These are phyloP conservation scores for Podaxis carcinomalis DNA, from an alignment of 768 basidiomycete species.

Conservation along the genomic window DNA sequence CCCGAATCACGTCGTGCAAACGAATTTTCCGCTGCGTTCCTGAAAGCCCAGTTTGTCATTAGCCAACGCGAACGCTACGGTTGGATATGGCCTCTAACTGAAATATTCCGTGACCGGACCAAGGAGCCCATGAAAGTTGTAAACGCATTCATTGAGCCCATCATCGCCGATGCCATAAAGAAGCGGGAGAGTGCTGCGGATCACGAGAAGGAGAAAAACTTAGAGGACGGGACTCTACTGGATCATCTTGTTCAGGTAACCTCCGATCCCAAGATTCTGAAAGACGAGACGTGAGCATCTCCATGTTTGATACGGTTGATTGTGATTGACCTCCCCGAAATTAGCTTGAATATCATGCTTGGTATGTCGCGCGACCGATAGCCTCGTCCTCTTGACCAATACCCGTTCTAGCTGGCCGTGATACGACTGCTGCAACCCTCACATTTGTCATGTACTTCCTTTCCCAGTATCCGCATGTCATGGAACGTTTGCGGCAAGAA, in stretches of 20 bases:
- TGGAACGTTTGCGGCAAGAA: constrained; percentile 49
- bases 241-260: constrained; percentile 54
- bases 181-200: constrained; percentile 25
- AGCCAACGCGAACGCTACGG: constrained; percentile 38
- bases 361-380: constrained; percentile 18
- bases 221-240: constrained; percentile 44
- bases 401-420: constrained; percentile 32
- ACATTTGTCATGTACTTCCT: constrained; percentile 42
- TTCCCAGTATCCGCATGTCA: constrained; percentile 45
- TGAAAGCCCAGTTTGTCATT: constrained; percentile 40
- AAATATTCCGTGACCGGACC: constrained; percentile 44
- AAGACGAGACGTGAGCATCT: constrained; percentile 38
- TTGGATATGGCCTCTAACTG: constrained; percentile 50
- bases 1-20: constrained; percentile 29
- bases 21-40: constrained; percentile 46
- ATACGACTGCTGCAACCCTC: constrained; percentile 41
- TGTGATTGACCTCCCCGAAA: not conserved
- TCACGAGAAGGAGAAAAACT: constrained; percentile 21
- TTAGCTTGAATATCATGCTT: constrained; percentile 42
- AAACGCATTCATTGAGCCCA: constrained; percentile 48
- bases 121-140: constrained; percentile 47
- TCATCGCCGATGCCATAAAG: constrained; percentile 45
- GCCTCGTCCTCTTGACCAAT: not conserved
- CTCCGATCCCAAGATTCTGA: constrained; percentile 40
- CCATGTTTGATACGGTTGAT: not conserved